phyloP scores from a whole-genome alignment of 202 grass and related monocot species.

The Zoysia matrella region DNA sequence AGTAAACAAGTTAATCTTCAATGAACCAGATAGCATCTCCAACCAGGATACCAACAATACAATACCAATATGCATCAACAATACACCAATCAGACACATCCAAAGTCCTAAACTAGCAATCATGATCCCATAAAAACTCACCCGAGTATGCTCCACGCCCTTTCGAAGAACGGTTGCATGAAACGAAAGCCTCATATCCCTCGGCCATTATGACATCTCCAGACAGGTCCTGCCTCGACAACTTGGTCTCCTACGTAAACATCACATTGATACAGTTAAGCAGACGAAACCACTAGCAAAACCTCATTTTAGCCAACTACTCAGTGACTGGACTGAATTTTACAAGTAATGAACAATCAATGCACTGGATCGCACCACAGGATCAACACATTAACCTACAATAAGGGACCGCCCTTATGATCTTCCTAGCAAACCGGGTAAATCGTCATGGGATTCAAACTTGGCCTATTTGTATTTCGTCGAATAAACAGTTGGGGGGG shows the following conservation, averaged over 20 bases:
- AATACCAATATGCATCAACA: neutral
- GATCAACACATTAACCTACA: neutral
- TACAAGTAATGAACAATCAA: neutral
- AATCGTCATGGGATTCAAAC: neutral
- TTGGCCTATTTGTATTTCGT: neutral
- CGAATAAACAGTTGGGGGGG: neutral
- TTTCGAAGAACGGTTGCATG: conserved; percentile 73
- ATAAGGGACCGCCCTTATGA: neutral
- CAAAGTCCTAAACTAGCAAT: neutral
- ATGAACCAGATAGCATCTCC: neutral
- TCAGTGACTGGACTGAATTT: neutral
- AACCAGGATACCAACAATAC: neutral
- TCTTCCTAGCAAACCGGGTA: neutral
- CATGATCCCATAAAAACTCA: conserved; percentile 23
- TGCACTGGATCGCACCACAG: neutral
- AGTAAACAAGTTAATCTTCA: conserved; percentile 1
- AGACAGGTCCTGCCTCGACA: conserved; percentile 84
- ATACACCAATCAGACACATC: neutral
- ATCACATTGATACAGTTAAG: conserved; percentile 11
- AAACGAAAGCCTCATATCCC: conserved; percentile 93
- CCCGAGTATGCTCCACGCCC: conserved; percentile 80
- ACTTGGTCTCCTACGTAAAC: conserved; percentile 77
- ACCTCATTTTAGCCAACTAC: neutral
- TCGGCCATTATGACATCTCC: conserved; percentile 82
- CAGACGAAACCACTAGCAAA: neutral